Evolutionary conservation across 805 yeast species (phyloP).

Genomic region (Candida nitratophila): DNA sequence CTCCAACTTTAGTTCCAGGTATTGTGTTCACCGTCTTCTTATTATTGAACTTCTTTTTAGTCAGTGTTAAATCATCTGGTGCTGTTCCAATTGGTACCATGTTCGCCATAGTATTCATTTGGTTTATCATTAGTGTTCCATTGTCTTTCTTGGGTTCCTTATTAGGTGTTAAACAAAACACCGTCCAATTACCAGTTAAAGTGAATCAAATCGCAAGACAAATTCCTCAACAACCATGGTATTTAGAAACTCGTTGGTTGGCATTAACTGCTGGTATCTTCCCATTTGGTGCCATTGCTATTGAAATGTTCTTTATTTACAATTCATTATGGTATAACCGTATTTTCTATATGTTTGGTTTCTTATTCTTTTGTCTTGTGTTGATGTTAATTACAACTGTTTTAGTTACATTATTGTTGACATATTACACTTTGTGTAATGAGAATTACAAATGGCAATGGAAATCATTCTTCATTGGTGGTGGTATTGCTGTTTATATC

Average conservation of each 20-base stretch:
- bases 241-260: constrained; percentile 59
- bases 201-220: constrained; percentile 96
- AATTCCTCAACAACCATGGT: constrained; percentile 87
- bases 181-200: constrained; percentile 55
- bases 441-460: constrained; percentile 98
- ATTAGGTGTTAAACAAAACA: constrained; percentile 55
- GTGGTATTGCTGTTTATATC: constrained; percentile 81
- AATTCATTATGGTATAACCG: constrained; percentile 90
- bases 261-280: constrained; percentile 78
- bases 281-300: constrained; percentile 93
- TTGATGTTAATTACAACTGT: constrained; percentile 77
- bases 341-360: constrained; percentile 96
- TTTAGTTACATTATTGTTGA: constrained; percentile 70
- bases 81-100: constrained; percentile 92
- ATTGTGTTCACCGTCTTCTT: constrained; percentile 54
- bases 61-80: constrained; percentile 77
- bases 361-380: constrained; percentile 80
- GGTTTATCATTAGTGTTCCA: constrained; percentile 85
- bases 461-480: constrained; percentile 82
- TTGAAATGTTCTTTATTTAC: constrained; percentile 89
- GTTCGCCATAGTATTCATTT: constrained; percentile 69
- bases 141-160: constrained; percentile 79
- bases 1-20: constrained; percentile 87
- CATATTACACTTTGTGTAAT: constrained; percentile 77
- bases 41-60: constrained; percentile 73